These are phyloP conservation scores for Cicer chorassanicum DNA, from an alignment of 306 rosid genomes.

Conservation along the genomic window DNA sequence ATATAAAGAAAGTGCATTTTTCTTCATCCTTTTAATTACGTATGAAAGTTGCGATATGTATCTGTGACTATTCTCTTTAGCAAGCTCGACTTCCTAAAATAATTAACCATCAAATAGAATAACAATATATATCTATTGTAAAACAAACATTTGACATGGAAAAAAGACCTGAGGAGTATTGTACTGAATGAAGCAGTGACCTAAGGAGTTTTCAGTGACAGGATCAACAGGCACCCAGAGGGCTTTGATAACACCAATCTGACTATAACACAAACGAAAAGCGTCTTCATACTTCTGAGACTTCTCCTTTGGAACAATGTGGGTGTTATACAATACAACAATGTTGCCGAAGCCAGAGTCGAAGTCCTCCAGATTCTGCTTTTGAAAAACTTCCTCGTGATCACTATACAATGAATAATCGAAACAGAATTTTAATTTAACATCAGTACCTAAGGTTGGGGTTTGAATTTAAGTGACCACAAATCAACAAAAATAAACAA, in stretches of 20 bases:
- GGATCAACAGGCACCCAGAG: constrained; percentile 81
- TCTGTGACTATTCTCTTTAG: constrained; percentile 82
- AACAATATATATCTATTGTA: background rate
- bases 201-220: constrained; percentile 57
- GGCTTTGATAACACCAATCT: constrained; percentile 72
- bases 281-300: constrained; percentile 75
- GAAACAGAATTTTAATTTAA: background rate
- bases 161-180: constrained; percentile 64
- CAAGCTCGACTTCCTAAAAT: constrained; percentile 86
- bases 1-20: constrained; percentile 73
- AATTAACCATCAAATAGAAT: background rate
- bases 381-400: constrained; percentile 63
- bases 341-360: constrained; percentile 73
- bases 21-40: constrained; percentile 82
- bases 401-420: constrained; percentile 47
- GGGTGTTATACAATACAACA: constrained; percentile 73
- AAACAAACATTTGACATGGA: no score
- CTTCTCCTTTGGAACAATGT: constrained; percentile 70
- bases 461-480: background rate
- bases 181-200: constrained; percentile 75
- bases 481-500: no score
- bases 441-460: constrained; percentile 8
- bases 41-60: constrained; percentile 78
- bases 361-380: constrained; percentile 63
- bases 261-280: constrained; percentile 64